Percentiles rank a stretch among this genome's conserved stretches.
phyloP scores from a whole-genome alignment of 1,139 yeast species.

The Blastobotrys raffinosifermentans region DNA sequence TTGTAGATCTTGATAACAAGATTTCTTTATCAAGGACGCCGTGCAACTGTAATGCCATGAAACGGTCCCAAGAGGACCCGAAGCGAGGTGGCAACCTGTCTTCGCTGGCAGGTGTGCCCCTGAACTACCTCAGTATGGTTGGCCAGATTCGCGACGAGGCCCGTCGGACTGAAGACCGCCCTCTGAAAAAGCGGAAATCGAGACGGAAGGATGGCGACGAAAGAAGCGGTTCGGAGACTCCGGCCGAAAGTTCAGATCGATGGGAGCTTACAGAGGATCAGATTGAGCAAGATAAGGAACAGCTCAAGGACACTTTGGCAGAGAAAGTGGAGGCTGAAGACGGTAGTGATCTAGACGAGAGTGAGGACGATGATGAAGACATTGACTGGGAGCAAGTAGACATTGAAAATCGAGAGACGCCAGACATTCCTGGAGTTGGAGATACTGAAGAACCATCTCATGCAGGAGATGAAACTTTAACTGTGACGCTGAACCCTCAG shows the following conservation, averaged over 20 bases:
- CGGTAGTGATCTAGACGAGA: constrained; percentile 25
- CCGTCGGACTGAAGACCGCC: not conserved
- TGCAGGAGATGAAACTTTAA: constrained; percentile 7
- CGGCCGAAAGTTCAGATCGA: not conserved
- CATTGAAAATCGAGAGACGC: not conserved
- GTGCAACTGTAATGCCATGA: no score
- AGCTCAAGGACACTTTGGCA: constrained; percentile 2
- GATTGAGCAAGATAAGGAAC: constrained; percentile 4
- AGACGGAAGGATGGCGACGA: not conserved
- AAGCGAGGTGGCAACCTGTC: constrained; percentile 6
- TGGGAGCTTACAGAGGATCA: no score
- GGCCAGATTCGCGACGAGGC: constrained; percentile 28
- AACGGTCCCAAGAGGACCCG: no score
- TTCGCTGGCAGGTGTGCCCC: constrained; percentile 27
- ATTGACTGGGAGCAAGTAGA: constrained; percentile 34
- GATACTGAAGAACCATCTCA: constrained; percentile 19
- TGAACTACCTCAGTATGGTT: constrained; percentile 36
- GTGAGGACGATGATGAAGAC: constrained; percentile 34
- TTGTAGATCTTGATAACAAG: no score
- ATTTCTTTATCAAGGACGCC: no score
- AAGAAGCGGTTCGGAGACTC: not conserved
- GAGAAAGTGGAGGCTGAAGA: constrained; percentile 18
- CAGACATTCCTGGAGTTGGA: constrained; percentile 20
- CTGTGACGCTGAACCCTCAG: constrained; percentile 3
- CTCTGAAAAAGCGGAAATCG: not conserved